Conservation (phyloP, 2,329 filamentous ascomycete genomes). For the Cylindrodendrum hubeiense region DNA sequence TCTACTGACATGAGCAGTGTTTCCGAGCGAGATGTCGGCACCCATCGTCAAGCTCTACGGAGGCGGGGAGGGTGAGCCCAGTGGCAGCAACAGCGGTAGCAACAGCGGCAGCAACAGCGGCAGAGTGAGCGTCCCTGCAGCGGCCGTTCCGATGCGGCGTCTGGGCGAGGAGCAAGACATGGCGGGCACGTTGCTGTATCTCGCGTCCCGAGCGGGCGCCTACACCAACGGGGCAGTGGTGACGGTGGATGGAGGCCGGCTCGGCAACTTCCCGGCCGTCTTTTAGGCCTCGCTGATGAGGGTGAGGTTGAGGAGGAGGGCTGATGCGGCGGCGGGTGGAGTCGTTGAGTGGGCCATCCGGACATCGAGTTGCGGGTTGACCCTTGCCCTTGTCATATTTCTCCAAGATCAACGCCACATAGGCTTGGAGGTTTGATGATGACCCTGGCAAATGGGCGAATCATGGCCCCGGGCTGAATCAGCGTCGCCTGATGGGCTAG, state of each 20-base stretch:
- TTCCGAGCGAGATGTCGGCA: slow-evolving; percentile 71
- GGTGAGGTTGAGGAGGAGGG: slow-evolving; percentile 9
- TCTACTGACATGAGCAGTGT: slow-evolving; percentile 56
- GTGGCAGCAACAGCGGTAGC: slow-evolving; percentile 22
- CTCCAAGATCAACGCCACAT: slow-evolving; percentile 5
- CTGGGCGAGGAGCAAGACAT: slow-evolving; percentile 72
- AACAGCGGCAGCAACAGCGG: slow-evolving; percentile 26
- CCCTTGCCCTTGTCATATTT: neutral
- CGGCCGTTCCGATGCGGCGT: slow-evolving; percentile 68
- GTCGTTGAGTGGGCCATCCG: slow-evolving; percentile 21
- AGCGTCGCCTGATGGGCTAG: slow-evolving; percentile 30
- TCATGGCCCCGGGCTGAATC: slow-evolving; percentile 22
- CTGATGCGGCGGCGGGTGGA: slow-evolving; percentile 6
- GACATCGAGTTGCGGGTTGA: slow-evolving; percentile 22
- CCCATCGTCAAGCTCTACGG: slow-evolving; percentile 57
- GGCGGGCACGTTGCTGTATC: slow-evolving; percentile 73
- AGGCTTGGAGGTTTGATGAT: slow-evolving; percentile 17
- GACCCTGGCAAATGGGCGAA: slow-evolving; percentile 20
- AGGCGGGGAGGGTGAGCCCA: slow-evolving; percentile 47
- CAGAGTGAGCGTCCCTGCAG: slow-evolving; percentile 48
- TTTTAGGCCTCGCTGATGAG: slow-evolving; percentile 52
- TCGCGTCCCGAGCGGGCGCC: slow-evolving; percentile 73
- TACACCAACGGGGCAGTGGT: slow-evolving; percentile 75
- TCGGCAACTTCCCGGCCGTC: slow-evolving; percentile 67
- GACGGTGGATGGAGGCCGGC: slow-evolving; percentile 72